Evolutionary conservation across 2,329 filamentous ascomycete species (phyloP), one percentile per base, ranked within the genome.

Genomic region (Pseudocercospora pini-densiflorae): DNA sequence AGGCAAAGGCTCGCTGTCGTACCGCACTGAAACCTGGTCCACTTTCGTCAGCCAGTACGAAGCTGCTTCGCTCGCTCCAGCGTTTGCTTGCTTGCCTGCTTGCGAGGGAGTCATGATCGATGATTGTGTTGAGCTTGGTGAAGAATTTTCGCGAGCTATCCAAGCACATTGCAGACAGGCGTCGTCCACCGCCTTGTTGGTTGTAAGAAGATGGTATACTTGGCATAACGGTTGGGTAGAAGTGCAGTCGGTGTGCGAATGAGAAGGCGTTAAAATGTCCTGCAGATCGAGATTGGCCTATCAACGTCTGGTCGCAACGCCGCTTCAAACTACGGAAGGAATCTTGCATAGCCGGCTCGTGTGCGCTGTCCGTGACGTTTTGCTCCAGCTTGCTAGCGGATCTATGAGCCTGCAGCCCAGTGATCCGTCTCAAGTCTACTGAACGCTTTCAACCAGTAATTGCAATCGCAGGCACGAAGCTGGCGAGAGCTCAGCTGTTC

Each of bases 81-180:
- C 36, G 36, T 40, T 40, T 49, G 45, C 45, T 49, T 21, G 45
- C 45, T 49, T 49, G 45, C 45, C 45, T 23, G 19, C 51, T 40
- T 40, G 54, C 29, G 54, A 33, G n/a, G n/a, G 16, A 40, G 29
- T 58, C 31, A 58, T 58, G 29, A 40, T 40, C 54, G 54, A 24
- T 58, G 54, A 40, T 58, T 47, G 58, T 19, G 19, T 10, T 14
- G 31, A 59, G 57, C 31, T 59, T 24, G 53, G 1, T 59, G 57
- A 54, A 54, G 55, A 63, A 31, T 66, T 66, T 66, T 63, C 60
- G 55, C 64, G 54, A 66, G 64, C 64, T 66, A 45, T 33, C 55
- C 54, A 60, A 40, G 60, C 64, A 60, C 64, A 63, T 61, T 61
- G 64, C 60, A 66, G 24, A 31, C 55, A 36, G 24, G 33, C 33